Percentiles rank a stretch among this genome's conserved stretches.
phyloP scores from a whole-genome alignment of 805 yeast species.

The Torulaspora gathmanii region DNA sequence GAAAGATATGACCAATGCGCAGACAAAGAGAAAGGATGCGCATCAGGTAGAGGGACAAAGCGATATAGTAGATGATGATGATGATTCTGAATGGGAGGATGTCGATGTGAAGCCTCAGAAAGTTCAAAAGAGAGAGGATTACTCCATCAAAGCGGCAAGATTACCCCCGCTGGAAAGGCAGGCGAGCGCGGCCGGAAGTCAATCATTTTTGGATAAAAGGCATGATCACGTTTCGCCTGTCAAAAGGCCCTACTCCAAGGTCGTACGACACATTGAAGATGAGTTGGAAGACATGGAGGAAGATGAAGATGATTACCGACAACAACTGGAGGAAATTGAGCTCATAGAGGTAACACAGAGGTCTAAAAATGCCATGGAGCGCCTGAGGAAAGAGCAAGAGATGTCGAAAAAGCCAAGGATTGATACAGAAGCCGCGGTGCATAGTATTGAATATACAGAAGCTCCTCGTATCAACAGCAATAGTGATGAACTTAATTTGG shows the following conservation, averaged over 20 bases:
- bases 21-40: neutral
- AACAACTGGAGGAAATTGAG: conserved; percentile 35
- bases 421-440: neutral
- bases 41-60: conserved; percentile 7
- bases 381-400: conserved; percentile 5
- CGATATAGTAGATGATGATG: conserved; percentile 32
- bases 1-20: neutral
- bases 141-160: conserved; percentile 42
- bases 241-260: conserved; percentile 11
- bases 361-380: conserved; percentile 33
- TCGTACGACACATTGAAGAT: conserved; percentile 10
- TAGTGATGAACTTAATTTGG: no score
- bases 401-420: neutral
- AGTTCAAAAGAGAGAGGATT: conserved; percentile 31
- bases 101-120: conserved; percentile 41
- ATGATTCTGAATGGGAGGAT: conserved; percentile 64
- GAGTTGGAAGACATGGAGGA: conserved; percentile 12
- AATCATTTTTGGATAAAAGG: conserved; percentile 32
- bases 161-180: conserved; percentile 31
- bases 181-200: conserved; percentile 24
- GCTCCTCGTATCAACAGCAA: no score
- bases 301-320: conserved; percentile 17
- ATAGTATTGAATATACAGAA: neutral
- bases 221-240: conserved; percentile 21
- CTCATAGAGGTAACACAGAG: conserved; percentile 39